These are phyloP conservation scores for Escallonia herrerae DNA, from an alignment of 129 eudicot species.

Conservation along the genomic window DNA sequence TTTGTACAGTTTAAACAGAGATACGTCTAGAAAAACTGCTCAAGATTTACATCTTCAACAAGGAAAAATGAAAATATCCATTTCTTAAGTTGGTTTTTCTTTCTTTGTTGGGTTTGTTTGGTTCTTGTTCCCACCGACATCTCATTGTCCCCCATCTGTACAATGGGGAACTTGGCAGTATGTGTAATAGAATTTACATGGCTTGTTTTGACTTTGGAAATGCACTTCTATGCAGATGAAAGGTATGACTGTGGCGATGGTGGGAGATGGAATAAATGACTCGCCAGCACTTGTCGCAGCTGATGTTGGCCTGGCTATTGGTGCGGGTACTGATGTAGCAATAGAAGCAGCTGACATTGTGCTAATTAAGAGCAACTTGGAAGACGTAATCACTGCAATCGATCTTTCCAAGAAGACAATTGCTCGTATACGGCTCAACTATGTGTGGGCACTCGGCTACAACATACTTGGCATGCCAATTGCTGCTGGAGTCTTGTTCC, in stretches of 20 bases:
- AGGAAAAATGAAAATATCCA: too few species aligned
- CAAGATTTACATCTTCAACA: too few species aligned
- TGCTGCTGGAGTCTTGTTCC: constrained; percentile 86
- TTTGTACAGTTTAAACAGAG: too few species aligned
- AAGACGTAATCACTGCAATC: constrained; percentile 87
- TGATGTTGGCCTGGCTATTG: constrained; percentile 92
- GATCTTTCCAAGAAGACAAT: constrained; percentile 86
- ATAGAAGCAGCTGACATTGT: constrained; percentile 97
- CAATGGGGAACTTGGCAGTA: too few species aligned
- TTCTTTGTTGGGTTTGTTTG: too few species aligned
- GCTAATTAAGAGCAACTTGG: constrained; percentile 70
- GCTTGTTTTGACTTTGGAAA: not conserved
- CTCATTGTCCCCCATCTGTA: too few species aligned
- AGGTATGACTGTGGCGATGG: constrained; percentile 88
- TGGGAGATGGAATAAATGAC: constrained; percentile 95
- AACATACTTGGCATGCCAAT: constrained; percentile 85
- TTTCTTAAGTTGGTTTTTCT: too few species aligned
- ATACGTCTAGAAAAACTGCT: too few species aligned
- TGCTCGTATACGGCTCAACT: constrained; percentile 59
- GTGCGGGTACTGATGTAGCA: constrained; percentile 96
- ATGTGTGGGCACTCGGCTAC: constrained; percentile 97
- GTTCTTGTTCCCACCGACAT: too few species aligned
- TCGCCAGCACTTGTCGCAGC: constrained; percentile 98
- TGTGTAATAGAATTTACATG: too few species aligned
- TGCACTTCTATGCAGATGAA: constrained; percentile 37